Conservation (phyloP, 345 rosid species). For the Lepidium aucheri region DNA sequence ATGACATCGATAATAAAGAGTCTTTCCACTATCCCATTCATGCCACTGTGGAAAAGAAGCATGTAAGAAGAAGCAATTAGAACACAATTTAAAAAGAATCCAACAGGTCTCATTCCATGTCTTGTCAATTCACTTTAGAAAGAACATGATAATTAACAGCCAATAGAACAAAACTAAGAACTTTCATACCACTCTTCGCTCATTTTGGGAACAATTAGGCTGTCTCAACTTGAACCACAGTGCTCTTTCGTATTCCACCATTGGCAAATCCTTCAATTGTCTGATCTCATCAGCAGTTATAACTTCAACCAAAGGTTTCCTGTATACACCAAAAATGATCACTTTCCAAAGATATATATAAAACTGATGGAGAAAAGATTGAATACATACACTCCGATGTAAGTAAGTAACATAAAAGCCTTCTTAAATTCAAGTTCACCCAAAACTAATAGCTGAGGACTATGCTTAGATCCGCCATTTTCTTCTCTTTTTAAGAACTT, state of each 20-base stretch:
- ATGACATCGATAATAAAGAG: constrained; percentile 48
- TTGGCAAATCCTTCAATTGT: constrained; percentile 27
- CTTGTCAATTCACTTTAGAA: not conserved
- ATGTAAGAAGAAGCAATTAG: not conserved
- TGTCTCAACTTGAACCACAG: constrained; percentile 29
- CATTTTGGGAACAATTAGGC: not conserved
- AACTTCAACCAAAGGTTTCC: constrained; percentile 30
- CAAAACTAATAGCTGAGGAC: constrained; percentile 34
- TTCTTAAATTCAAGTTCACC: constrained; percentile 53
- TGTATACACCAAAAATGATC: constrained; percentile 1
- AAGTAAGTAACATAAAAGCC: constrained; percentile 44
- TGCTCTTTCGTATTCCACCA: constrained; percentile 36
- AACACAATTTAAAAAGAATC: not conserved
- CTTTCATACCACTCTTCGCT: not conserved
- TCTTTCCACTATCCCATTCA: constrained; percentile 44
- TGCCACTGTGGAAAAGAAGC: constrained; percentile 27
- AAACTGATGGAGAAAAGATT: not conserved
- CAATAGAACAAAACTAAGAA: not conserved
- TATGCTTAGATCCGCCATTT: not conserved
- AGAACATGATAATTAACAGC: not conserved
- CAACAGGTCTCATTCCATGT: not conserved
- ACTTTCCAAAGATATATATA: not conserved
- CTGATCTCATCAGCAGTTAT: constrained; percentile 33
- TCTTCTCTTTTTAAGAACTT: not conserved
- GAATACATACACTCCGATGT: constrained; percentile 41